Conservation (phyloP, 306 rosid species). For the Cicer yamashitae region DNA sequence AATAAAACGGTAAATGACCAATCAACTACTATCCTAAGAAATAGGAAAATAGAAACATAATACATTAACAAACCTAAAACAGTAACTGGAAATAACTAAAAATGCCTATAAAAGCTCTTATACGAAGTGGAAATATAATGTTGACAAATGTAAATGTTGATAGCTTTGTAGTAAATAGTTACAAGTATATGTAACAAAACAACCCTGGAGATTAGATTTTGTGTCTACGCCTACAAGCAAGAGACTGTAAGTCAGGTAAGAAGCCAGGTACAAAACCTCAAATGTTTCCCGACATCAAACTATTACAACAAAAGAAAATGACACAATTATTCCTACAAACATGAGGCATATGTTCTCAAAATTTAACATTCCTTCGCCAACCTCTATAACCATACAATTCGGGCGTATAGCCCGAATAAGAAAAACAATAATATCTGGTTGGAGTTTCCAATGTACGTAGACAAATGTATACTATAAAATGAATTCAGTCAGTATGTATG, state of each 20-base stretch:
- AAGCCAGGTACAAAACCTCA: slow-evolving; percentile 24
- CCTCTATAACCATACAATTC: slow-evolving; percentile 9
- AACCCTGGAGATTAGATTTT: neutral
- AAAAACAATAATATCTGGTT: slow-evolving; percentile 8
- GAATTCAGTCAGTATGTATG: slow-evolving; percentile 44
- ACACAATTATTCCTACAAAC: slow-evolving; percentile 17
- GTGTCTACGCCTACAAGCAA: neutral
- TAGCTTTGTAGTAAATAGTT: no score
- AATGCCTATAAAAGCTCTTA: no score
- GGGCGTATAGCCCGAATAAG: neutral
- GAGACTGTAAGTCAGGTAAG: neutral
- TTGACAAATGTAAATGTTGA: neutral
- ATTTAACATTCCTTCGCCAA: slow-evolving; percentile 16
- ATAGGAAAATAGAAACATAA: no score
- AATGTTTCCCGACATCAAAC: slow-evolving; percentile 18
- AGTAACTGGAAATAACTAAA: no score
- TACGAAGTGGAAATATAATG: neutral
- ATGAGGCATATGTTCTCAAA: slow-evolving; percentile 36
- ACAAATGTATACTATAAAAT: slow-evolving; percentile 45
- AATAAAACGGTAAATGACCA: no score
- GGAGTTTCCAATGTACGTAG: slow-evolving; percentile 48
- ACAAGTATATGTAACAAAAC: slow-evolving; percentile 5
- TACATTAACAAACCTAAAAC: no score
- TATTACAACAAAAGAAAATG: slow-evolving; percentile 1
- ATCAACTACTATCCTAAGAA: no score